phyloP scores from a whole-genome alignment of 23 red algal genomes.

The Gracilaria domingensis region DNA sequence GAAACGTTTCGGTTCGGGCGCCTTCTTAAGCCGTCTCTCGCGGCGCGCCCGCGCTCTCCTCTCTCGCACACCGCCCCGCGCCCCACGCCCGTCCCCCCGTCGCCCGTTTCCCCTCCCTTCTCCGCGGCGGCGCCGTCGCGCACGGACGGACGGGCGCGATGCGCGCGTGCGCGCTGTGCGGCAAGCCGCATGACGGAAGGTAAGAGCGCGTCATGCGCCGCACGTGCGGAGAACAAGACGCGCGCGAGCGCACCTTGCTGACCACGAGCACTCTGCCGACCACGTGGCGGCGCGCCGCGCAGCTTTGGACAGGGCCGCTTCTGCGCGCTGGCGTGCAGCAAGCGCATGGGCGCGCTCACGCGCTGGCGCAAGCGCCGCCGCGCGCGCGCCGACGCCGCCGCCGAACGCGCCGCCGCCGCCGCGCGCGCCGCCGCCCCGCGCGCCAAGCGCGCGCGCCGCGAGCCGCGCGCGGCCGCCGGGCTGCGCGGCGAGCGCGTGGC shows the following conservation, averaged over 20 bases:
- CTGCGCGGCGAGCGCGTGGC: neutral
- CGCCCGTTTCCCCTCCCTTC: too few species aligned
- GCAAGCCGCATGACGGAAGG: constrained; percentile 7
- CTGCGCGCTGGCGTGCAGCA: constrained; percentile 15
- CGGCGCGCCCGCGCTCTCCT: too few species aligned
- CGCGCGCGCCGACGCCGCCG: neutral
- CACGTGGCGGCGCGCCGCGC: neutral
- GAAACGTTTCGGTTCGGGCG: too few species aligned
- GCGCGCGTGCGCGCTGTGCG: neutral
- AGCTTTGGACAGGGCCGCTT: constrained; percentile 19
- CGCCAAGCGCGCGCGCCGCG: too few species aligned
- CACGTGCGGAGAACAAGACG: too few species aligned
- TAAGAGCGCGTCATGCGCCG: too few species aligned
- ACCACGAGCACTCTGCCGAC: neutral
- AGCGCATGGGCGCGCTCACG: constrained; percentile 5
- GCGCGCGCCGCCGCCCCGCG: neutral
- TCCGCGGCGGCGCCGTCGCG: too few species aligned
- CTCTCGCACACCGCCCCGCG: too few species aligned
- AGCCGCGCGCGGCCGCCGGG: too few species aligned
- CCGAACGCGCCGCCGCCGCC: neutral
- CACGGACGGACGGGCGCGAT: neutral
- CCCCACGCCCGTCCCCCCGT: too few species aligned
- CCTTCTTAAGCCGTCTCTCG: too few species aligned
- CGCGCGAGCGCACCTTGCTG: neutral
- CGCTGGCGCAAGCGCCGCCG: neutral